Percentiles rank a stretch among this genome's conserved stretches.
Evolutionary conservation across 2,329 filamentous ascomycete species (phyloP).

Genomic region (Coniochaeta sp.): DNA sequence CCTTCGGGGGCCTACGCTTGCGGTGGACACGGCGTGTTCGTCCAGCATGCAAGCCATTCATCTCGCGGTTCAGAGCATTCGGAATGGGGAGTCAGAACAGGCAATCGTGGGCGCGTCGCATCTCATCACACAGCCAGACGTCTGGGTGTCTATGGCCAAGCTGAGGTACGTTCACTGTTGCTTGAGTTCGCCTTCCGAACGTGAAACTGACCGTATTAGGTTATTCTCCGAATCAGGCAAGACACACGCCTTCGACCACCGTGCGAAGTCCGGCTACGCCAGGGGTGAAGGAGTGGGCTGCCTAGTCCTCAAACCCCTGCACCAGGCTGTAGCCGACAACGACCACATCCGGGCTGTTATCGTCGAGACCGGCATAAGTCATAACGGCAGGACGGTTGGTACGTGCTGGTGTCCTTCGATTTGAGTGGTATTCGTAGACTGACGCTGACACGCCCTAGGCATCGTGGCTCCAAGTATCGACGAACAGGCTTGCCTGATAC

Average conservation of each 20-base stretch:
- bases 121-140: conserved; percentile 9
- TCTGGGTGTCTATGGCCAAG: conserved; percentile 11
- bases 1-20: conserved; percentile 11
- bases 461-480: not conserved
- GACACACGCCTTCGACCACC: conserved; percentile 24
- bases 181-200: not conserved
- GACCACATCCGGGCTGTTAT: conserved; percentile 9
- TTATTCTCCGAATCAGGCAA: conserved; percentile 12
- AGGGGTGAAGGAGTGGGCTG: conserved; percentile 35
- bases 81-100: conserved; percentile 7
- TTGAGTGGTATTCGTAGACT: not conserved
- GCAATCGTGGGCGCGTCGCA: conserved; percentile 2
- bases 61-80: conserved; percentile 11
- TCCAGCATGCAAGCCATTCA: conserved; percentile 12
- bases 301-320: conserved; percentile 32
- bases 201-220: not conserved
- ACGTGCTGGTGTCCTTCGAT: not conserved
- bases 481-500: not conserved
- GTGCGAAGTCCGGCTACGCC: conserved; percentile 33
- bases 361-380: conserved; percentile 8
- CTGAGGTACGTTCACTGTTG: not conserved
- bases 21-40: conserved; percentile 13
- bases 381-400: conserved; percentile 6
- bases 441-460: not conserved
- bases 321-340: conserved; percentile 11